Evolutionary conservation across 2,329 filamentous ascomycete genomes (phyloP).

Genomic region (Paracamarosporium sp.): DNA sequence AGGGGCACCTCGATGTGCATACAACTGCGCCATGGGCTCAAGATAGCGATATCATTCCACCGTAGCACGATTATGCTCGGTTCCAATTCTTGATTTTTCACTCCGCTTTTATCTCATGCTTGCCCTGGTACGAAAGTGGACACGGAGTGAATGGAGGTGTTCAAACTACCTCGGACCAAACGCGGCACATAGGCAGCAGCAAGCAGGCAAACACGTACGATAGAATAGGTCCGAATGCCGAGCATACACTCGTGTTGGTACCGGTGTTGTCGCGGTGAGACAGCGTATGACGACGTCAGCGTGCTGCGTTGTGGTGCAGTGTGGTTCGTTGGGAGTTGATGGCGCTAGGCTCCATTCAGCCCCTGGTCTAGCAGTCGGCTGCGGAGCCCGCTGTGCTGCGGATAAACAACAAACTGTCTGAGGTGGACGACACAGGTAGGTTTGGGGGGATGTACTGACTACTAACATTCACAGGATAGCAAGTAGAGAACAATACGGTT

Average conservation of each 20-base stretch:
- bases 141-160: background rate
- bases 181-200: background rate
- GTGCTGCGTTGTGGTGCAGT: background rate
- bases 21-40: background rate
- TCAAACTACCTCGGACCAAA: background rate
- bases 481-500: constrained; percentile 2
- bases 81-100: background rate
- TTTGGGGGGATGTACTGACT: constrained; percentile 17
- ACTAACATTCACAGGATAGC: constrained; percentile 24
- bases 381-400: background rate
- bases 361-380: background rate
- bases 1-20: background rate
- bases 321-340: background rate
- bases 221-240: background rate
- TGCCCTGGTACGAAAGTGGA: background rate
- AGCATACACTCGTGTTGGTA: too few relatives aligned
- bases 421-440: constrained; percentile 15
- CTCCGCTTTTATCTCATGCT: background rate
- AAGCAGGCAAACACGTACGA: background rate
- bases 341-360: constrained; percentile 3
- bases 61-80: background rate
- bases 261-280: background rate
- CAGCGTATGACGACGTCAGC: background rate
- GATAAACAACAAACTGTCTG: constrained; percentile 23
- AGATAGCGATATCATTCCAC: background rate